These are phyloP conservation scores for Trichomonas vaginalis DNA, from an alignment of 208 protist species.

Conservation along the genomic window DNA sequence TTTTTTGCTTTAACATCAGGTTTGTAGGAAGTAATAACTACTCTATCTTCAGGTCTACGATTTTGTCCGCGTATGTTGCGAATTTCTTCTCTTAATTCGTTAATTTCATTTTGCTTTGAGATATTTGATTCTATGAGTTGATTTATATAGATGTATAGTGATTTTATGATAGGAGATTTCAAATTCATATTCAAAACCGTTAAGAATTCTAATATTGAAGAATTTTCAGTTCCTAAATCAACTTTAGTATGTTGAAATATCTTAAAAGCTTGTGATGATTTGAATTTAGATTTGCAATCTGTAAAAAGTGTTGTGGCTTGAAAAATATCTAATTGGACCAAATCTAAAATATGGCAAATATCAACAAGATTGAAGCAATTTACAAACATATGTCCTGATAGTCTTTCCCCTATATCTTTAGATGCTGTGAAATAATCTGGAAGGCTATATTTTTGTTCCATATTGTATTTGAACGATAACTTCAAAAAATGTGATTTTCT, in stretches of 20 bases:
- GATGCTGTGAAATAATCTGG: not conserved
- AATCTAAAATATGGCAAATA: not conserved
- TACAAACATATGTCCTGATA: not conserved
- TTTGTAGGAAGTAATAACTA: too few species aligned
- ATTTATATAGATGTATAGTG: not conserved
- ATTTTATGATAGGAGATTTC: not conserved
- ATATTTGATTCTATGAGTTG: not conserved
- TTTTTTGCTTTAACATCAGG: too few species aligned
- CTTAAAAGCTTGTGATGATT: not conserved
- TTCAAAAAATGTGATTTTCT: too few species aligned
- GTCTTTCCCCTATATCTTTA: not conserved
- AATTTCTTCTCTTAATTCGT: not conserved
- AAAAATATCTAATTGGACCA: not conserved
- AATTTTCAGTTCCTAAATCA: not conserved
- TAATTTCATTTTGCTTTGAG: not conserved
- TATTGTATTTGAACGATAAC: too few species aligned
- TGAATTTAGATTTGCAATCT: not conserved
- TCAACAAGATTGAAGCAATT: not conserved
- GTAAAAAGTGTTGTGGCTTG: not conserved
- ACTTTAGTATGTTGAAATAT: not conserved
- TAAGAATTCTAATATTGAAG: not conserved
- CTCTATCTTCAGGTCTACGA: too few species aligned
- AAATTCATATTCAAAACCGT: not conserved
- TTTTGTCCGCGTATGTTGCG: too few species aligned
- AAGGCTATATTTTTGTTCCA: too few species aligned